These are phyloP conservation scores for Naganishia vishniacii DNA, from an alignment of 768 basidiomycete genomes.

Conservation along the genomic window DNA sequence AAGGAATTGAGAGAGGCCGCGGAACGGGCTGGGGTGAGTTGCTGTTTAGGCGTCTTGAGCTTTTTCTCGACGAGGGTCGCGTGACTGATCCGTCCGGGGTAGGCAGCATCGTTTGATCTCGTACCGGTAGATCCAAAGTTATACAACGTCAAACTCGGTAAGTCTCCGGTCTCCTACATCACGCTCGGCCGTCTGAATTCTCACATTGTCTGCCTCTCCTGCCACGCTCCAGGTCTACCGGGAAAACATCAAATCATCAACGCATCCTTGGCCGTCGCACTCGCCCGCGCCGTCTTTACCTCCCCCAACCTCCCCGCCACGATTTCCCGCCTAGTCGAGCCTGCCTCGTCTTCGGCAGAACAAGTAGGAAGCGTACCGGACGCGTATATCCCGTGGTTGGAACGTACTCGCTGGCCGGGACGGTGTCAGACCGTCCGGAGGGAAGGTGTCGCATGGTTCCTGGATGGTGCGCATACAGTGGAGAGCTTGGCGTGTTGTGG, in stretches of 20 bases:
- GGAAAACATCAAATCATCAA: slow-evolving; percentile 83
- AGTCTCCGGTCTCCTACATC: not conserved
- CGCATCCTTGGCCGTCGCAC: slow-evolving; percentile 72
- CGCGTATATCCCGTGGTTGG: slow-evolving; percentile 60
- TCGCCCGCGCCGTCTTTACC: slow-evolving; percentile 63
- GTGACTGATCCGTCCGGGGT: not conserved
- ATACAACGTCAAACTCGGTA: slow-evolving; percentile 61
- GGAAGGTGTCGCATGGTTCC: slow-evolving; percentile 65
- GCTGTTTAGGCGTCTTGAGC: not conserved
- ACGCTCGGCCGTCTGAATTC: slow-evolving; percentile 17
- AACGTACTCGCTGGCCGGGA: slow-evolving; percentile 79
- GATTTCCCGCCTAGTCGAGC: slow-evolving; percentile 29
- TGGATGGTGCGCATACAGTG: slow-evolving; percentile 91
- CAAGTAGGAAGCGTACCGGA: slow-evolving; percentile 52
- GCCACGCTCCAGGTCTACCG: slow-evolving; percentile 61
- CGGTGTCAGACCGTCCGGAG: slow-evolving; percentile 76
- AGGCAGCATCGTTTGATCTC: slow-evolving; percentile 68
- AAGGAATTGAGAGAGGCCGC: slow-evolving; percentile 63
- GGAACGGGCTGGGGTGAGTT: slow-evolving; percentile 59
- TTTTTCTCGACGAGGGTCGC: too few species aligned
- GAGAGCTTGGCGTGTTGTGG: slow-evolving; percentile 84
- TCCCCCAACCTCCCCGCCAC: slow-evolving; percentile 35
- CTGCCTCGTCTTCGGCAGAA: slow-evolving; percentile 24
- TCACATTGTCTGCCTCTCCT: slow-evolving; percentile 5
- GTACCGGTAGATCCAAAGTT: slow-evolving; percentile 57